Evolutionary conservation across 345 rosid species (phyloP).

Genomic region (Clausena lansium): DNA sequence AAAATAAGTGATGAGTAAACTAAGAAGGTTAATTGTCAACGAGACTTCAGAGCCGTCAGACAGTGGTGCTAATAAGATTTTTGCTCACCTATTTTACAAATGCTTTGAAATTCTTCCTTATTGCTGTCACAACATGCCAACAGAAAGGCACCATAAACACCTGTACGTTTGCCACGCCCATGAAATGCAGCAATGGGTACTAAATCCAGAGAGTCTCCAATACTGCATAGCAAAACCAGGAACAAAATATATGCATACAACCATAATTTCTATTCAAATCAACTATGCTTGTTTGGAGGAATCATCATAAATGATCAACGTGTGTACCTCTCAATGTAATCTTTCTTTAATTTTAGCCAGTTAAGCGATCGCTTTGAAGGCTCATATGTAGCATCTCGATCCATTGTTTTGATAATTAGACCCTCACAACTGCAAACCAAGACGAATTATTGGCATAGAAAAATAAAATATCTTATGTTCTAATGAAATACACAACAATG

Average conservation of each 20-base stretch:
- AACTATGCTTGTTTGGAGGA: constrained; percentile 7
- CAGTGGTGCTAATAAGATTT: constrained; percentile 2
- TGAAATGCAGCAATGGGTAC: constrained; percentile 96
- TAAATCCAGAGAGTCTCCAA: constrained; percentile 92
- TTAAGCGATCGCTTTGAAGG: constrained; percentile 90
- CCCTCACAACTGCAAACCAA: constrained; percentile 84
- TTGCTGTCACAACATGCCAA: constrained; percentile 80
- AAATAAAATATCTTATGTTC: neutral
- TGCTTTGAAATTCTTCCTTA: constrained; percentile 90
- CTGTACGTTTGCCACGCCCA: constrained; percentile 95
- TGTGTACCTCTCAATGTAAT: constrained; percentile 76
- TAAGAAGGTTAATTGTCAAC: constrained; percentile 4
- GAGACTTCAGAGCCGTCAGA: constrained; percentile 8
- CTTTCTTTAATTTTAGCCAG: constrained; percentile 96
- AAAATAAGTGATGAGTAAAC: neutral
- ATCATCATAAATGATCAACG: too few relatives aligned
- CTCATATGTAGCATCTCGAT: constrained; percentile 93
- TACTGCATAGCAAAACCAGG: constrained; percentile 41
- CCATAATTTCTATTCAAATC: neutral
- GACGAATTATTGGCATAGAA: constrained; percentile 8
- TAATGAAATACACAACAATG: neutral
- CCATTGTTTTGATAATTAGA: constrained; percentile 85
- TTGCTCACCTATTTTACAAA: constrained; percentile 82
- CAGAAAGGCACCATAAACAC: constrained; percentile 91
- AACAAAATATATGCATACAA: neutral